phyloP scores from a whole-genome alignment of 2,329 filamentous ascomycete genomes.

The Pseudomassariella vexata region DNA sequence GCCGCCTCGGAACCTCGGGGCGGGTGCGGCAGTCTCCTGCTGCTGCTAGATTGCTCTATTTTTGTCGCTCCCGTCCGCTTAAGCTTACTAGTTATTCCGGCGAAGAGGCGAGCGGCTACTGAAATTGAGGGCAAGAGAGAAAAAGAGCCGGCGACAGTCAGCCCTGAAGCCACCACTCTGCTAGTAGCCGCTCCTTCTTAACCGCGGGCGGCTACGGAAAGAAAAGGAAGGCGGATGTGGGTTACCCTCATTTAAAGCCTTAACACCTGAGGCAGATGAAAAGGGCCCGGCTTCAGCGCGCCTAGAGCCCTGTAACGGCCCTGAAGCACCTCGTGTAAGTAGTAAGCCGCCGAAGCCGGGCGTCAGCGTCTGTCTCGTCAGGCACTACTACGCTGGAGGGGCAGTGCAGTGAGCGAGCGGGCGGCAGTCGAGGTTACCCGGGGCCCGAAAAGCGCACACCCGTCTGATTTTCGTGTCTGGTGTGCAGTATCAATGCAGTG shows the following conservation, averaged over 20 bases:
- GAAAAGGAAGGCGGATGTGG: slow-evolving; percentile 8
- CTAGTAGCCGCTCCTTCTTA: slow-evolving; percentile 8
- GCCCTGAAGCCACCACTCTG: no score
- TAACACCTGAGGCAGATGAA: no score
- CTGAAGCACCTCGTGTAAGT: neutral
- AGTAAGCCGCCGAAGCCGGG: neutral
- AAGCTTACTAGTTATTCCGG: no score
- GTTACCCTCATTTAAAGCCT: slow-evolving; percentile 1
- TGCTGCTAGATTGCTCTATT: no score
- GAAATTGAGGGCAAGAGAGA: slow-evolving; percentile 10
- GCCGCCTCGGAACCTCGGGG: no score
- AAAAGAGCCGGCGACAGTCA: neutral
- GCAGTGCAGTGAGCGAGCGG: no score
- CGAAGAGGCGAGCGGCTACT: slow-evolving; percentile 13
- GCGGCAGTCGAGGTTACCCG: slow-evolving; percentile 11
- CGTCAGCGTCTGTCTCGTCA: slow-evolving; percentile 3
- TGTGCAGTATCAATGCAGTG: no score
- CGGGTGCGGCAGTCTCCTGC: no score
- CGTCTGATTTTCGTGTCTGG: slow-evolving; percentile 16
- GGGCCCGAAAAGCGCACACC: slow-evolving; percentile 6
- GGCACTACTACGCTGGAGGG: no score
- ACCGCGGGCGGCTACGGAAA: slow-evolving; percentile 8
- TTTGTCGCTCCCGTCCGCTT: no score
- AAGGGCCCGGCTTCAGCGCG: slow-evolving; percentile 2
- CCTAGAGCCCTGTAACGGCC: slow-evolving; percentile 2